Conservation (phyloP, 2,329 filamentous ascomycete genomes). For the Nectriaceae sp. region DNA sequence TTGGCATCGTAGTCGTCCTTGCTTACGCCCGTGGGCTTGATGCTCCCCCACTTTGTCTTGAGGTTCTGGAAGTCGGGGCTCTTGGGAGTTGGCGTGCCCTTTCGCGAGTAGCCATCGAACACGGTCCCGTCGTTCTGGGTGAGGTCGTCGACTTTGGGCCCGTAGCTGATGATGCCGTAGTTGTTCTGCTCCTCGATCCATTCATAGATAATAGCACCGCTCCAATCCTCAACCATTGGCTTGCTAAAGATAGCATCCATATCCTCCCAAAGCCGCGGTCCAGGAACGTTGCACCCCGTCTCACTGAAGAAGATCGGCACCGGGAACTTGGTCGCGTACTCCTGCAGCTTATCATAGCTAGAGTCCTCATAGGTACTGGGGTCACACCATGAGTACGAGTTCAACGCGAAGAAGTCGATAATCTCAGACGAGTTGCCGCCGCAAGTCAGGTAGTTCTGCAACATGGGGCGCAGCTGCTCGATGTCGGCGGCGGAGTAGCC, state of each 20-base stretch:
- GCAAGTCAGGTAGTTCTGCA: constrained; percentile 76
- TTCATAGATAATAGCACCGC: constrained; percentile 83
- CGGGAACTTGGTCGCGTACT: constrained; percentile 68
- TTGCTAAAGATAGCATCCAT: constrained; percentile 75
- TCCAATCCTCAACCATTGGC: constrained; percentile 70
- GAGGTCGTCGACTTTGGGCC: constrained; percentile 54
- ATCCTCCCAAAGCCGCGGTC: constrained; percentile 67
- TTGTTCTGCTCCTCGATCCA: constrained; percentile 86
- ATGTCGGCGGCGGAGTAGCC: constrained; percentile 91
- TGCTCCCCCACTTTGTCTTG: constrained; percentile 72
- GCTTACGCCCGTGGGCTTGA: constrained; percentile 69
- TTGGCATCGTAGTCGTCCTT: constrained; percentile 65
- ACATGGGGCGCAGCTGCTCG: constrained; percentile 62
- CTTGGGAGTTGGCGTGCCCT: constrained; percentile 73
- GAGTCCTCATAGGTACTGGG: constrained; percentile 58
- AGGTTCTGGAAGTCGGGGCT: constrained; percentile 79
- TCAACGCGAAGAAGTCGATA: constrained; percentile 82
- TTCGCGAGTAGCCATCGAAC: constrained; percentile 67
- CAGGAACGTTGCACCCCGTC: constrained; percentile 74
- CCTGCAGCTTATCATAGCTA: constrained; percentile 70
- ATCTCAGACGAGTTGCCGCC: constrained; percentile 68
- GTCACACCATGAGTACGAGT: constrained; percentile 83
- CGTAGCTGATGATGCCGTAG: constrained; percentile 81
- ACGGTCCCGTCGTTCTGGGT: constrained; percentile 56
- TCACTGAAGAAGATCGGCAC: constrained; percentile 92